Base-by-base conservation (phyloP, 176 grass and related monocot species). In the Chrysopogon serrulatus region DNA sequence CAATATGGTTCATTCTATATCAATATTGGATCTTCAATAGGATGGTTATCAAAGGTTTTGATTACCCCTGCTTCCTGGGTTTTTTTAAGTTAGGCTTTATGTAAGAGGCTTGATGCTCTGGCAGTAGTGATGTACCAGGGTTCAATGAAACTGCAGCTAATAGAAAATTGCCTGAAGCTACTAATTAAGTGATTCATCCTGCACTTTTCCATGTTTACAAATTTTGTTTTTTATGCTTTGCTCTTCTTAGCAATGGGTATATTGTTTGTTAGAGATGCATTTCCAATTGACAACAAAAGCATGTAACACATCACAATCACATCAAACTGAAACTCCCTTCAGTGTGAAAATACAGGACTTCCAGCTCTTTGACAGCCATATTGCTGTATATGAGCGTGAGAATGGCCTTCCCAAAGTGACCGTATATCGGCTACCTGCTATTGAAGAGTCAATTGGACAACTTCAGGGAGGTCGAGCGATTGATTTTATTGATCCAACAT, bases 271-370 rank as follows among this genome's bases (percentile, higher is more conserved):
- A 81, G 18, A 74, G 63, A 34, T 81, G 51, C 41, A 68, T 68
- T 65, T 15, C 14, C 28, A 21, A 43, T 68, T 74, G 47, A 67
- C 31, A 61, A 37, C 23, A 65, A 28, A 72, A 44, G 57, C 72
- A 41, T 35, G 27, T 28, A 43, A 30, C 37, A 78, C 2, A 68
- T 49, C 18, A 62, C 43, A 23, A 0, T 68, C 60, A 2, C 33
- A 49, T 81, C 36, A 85, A 87, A 61, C 30, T 79, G 76, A 75
- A 42, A 75, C 53, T 77, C 70, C 33, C 81, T 88, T 77, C 92
- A 95, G 95, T 83, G 95, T 95, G 82, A 93, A 88, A 91, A 91
- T 93, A 86, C 90, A 95, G 79, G 85, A 76, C 41, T 79, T 98
- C 66, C 92, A 90, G 84, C 81, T 95, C 83, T 93, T 93, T 86